Evolutionary conservation across 2,329 filamentous ascomycete genomes (phyloP), one percentile per base, ranked within the genome.

Genomic region (Cercospora sesami): DNA sequence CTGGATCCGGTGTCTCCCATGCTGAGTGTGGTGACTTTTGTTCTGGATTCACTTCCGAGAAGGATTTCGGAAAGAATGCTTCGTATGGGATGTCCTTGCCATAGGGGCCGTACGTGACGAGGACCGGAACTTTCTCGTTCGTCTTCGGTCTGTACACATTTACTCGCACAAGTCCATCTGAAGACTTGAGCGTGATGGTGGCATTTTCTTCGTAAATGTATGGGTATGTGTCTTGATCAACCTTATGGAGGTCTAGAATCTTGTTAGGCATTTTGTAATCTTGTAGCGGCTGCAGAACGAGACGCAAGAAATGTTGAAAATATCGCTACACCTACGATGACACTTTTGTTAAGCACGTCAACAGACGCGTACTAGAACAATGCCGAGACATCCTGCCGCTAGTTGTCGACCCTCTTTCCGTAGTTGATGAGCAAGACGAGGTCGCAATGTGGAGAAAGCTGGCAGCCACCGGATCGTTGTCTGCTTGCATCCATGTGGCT

Each of bases 21-120:
- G 79, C 80, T 14, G 80, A 81, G 67, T 83, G 81, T 45, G 78
- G 76, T 5, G 80, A 80, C 63, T 78, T 77, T 55, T 79, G 77
- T 63, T 79, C 73, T 1, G 76, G 75, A 60, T 79, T 79, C 59
- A 81, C 76, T 71, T 81, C 79, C 42, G 74, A 72, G 71, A 78
- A 88, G 1, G 85, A 86, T 65, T 83, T 80, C 2, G 80, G 72
- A 65, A 84, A 81, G 74, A 87, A 87, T 69, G 83, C 80, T 66
- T 82, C 80, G 75, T 91, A 91, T 21, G 83, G 85, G 39, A 91
- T 90, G 72, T 92, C 89, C 72, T 92, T 92, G 57, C 90, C 90
- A 70, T 92, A 92, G 0, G 90, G 90, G 0, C 90, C 90, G 71
- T 92, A 92, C 0, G 89, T 92, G 2, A 90, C 86, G 8, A 92